These are phyloP conservation scores for Sambucus nigra DNA, from an alignment of 129 eudicot genomes.

Conservation along the genomic window DNA sequence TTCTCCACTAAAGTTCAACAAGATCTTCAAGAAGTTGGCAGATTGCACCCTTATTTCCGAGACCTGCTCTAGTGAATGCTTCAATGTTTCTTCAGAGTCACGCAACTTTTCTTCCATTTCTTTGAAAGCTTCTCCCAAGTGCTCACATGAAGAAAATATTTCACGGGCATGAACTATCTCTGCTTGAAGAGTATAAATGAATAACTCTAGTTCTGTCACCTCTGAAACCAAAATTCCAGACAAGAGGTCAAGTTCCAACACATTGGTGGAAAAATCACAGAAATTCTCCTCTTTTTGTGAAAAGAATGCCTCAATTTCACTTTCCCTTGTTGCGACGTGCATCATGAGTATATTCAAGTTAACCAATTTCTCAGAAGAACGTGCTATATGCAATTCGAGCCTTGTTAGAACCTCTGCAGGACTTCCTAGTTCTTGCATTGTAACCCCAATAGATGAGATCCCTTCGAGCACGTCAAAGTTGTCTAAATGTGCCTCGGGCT, in stretches of 20 bases:
- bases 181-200: slow-evolving; percentile 29
- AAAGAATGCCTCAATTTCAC: slow-evolving; percentile 55
- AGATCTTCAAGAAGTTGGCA: slow-evolving; percentile 39
- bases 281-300: slow-evolving; percentile 23
- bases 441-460: slow-evolving; percentile 39
- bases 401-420: slow-evolving; percentile 49
- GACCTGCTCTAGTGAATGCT: slow-evolving; percentile 61
- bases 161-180: slow-evolving; percentile 40
- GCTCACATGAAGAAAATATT: slow-evolving; percentile 32
- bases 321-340: slow-evolving; percentile 61
- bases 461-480: slow-evolving; percentile 35
- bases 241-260: slow-evolving; percentile 62
- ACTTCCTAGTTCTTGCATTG: slow-evolving; percentile 37
- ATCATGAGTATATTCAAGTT: slow-evolving; percentile 64
- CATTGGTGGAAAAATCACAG: slow-evolving; percentile 35
- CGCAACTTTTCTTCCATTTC: slow-evolving; percentile 46
- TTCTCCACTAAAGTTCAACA: slow-evolving; percentile 29
- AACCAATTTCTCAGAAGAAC: slow-evolving; percentile 51
- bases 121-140: slow-evolving; percentile 28
- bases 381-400: slow-evolving; percentile 57
- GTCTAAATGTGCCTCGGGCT: slow-evolving; percentile 39
- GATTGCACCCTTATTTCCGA: slow-evolving; percentile 52
- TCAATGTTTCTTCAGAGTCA: slow-evolving; percentile 54
- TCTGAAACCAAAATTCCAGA: slow-evolving; percentile 66
- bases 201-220: slow-evolving; percentile 43